Conservation (phyloP, 345 rosid genomes). For the Crucihimalaya himalaica region DNA sequence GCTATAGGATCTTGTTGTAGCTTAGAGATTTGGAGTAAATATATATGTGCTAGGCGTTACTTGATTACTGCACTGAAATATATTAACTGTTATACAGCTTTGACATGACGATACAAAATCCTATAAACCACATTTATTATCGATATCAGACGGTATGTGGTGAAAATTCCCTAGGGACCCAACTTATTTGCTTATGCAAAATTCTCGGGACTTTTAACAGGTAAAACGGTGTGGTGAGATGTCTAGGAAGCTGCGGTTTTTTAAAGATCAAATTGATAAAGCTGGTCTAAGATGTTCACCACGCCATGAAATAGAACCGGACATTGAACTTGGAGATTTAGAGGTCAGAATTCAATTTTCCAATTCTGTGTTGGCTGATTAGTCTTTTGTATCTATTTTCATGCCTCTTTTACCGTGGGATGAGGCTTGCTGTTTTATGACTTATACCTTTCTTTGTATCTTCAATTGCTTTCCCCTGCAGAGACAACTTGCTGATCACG, state of each 20-base stretch:
- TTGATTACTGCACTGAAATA: not conserved
- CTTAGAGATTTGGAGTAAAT: conserved; percentile 8
- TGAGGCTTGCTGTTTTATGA: not conserved
- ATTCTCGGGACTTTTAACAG: conserved; percentile 47
- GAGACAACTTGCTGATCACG: conserved; percentile 88
- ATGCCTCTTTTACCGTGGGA: not conserved
- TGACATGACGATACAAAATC: not conserved
- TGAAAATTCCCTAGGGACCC: conserved; percentile 12
- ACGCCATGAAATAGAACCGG: conserved; percentile 67
- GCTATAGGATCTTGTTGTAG: conserved; percentile 4
- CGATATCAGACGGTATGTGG: not conserved
- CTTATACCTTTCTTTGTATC: conserved; percentile 16
- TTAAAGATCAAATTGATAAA: conserved; percentile 88
- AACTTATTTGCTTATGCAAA: conserved; percentile 31
- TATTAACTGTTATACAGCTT: not conserved
- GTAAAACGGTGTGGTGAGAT: conserved; percentile 95
- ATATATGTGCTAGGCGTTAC: not conserved
- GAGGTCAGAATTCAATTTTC: conserved; percentile 57
- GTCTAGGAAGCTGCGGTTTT: conserved; percentile 87
- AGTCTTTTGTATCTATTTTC: conserved; percentile 10
- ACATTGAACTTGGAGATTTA: conserved; percentile 80
- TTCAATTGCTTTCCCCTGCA: conserved; percentile 43
- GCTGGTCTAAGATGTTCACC: conserved; percentile 74
- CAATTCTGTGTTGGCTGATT: conserved; percentile 20
- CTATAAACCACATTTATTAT: not conserved